Evolutionary conservation across 1,139 yeast species (phyloP).

Genomic region (Geotrichum citri-aurantii): DNA sequence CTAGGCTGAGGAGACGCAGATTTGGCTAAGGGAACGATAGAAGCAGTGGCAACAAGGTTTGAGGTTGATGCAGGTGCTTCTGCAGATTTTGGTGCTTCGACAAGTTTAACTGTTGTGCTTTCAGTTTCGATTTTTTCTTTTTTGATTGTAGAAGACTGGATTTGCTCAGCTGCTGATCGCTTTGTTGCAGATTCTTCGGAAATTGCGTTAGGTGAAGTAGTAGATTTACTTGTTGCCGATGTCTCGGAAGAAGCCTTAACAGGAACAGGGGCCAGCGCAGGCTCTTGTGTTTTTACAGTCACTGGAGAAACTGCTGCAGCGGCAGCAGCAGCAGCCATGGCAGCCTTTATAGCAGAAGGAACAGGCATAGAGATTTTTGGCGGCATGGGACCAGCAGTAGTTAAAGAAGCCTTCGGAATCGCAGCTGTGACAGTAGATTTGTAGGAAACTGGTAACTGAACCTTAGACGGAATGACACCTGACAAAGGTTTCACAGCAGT

Average conservation of each 20-base stretch:
- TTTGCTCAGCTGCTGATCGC: background rate
- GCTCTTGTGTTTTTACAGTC: conserved; percentile 2
- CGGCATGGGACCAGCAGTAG: background rate
- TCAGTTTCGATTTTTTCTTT: background rate
- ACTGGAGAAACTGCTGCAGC: conserved; percentile 8
- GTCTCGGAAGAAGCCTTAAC: conserved; percentile 3
- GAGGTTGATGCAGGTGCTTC: background rate
- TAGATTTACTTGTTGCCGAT: conserved; percentile 14
- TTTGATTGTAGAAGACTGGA: background rate
- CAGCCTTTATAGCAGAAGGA: background rate
- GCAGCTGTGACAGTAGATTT: conserved; percentile 1
- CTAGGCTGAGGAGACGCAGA: conserved; percentile 11
- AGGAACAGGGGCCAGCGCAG: conserved; percentile 8
- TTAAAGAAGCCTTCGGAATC: background rate
- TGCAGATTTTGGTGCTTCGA: background rate
- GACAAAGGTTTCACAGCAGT: background rate
- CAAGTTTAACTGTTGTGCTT: background rate
- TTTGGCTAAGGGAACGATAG: background rate
- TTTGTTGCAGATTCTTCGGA: conserved; percentile 8
- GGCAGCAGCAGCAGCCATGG: background rate
- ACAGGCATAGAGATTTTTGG: background rate
- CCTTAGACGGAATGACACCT: background rate
- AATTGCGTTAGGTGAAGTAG: conserved; percentile 12
- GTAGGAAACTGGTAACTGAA: background rate
- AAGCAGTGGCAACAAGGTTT: conserved; percentile 14